These are phyloP conservation scores for Begonia masoniana DNA, from an alignment of 306 rosid species.

Conservation along the genomic window DNA sequence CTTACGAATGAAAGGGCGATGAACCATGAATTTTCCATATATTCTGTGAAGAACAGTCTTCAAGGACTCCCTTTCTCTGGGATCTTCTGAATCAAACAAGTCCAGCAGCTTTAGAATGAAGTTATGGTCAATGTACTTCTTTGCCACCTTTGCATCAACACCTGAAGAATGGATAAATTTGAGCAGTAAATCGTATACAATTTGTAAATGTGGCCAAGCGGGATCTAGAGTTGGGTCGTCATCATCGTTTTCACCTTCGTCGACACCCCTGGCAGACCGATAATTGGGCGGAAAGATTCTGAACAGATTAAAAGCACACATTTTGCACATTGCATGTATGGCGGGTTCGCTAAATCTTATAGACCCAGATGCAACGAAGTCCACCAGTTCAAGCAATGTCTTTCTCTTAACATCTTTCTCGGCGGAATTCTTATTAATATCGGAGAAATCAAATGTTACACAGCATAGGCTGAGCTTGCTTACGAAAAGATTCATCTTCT, in stretches of 20 bases:
- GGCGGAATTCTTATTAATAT: conserved; percentile 46
- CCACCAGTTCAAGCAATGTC: conserved; percentile 75
- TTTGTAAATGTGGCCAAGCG: conserved; percentile 83
- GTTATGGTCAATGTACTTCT: conserved; percentile 67
- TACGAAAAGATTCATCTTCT: conserved; percentile 73
- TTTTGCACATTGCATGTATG: conserved; percentile 60
- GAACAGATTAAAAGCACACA: conserved; percentile 77
- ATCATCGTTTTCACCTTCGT: conserved; percentile 51
- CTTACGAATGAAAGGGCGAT: conserved; percentile 67
- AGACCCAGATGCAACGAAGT: conserved; percentile 47
- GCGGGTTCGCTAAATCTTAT: conserved; percentile 59
- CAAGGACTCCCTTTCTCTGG: conserved; percentile 77
- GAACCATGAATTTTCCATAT: conserved; percentile 91
- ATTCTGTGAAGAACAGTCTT: conserved; percentile 74
- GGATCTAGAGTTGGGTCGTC: conserved; percentile 81
- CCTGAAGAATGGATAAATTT: conserved; percentile 49
- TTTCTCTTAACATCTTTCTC: conserved; percentile 74
- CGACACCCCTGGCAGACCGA: conserved; percentile 24
- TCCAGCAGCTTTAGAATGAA: conserved; percentile 54
- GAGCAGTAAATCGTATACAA: conserved; percentile 69
- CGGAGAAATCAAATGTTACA: conserved; percentile 67
- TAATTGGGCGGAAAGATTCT: conserved; percentile 72
- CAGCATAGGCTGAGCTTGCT: conserved; percentile 90
- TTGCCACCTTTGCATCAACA: conserved; percentile 72
- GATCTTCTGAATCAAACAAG: conserved; percentile 81